Percentiles rank a stretch among this genome's conserved stretches.
phyloP scores from a whole-genome alignment of 257 asterid species.

The Scutellaria galericulata region DNA sequence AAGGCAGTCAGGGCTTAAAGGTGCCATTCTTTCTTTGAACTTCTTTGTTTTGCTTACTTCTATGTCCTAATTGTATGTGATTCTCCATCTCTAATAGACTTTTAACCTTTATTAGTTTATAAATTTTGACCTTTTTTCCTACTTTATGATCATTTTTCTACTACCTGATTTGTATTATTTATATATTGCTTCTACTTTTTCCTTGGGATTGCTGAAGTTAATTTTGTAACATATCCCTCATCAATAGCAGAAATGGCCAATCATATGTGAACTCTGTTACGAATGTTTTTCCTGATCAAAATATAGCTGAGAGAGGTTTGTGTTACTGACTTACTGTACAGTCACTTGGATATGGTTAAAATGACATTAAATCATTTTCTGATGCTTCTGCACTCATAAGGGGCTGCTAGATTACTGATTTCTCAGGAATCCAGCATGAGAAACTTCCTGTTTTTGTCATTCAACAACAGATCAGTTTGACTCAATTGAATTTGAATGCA shows the following conservation, averaged over 20 bases:
- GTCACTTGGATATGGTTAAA: constrained; percentile 1
- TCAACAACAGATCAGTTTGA: constrained; percentile 12
- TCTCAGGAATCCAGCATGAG: background rate
- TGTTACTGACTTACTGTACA: background rate
- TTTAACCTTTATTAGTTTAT: background rate
- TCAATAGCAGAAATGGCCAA: background rate
- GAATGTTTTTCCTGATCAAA: constrained; percentile 11
- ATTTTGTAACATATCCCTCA: constrained; percentile 4
- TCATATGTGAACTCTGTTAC: background rate
- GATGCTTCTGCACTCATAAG: background rate
- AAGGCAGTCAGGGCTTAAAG: constrained; percentile 98
- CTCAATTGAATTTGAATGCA: constrained; percentile 12
- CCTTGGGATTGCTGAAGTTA: constrained; percentile 5
- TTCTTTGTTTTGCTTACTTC: constrained; percentile 26
- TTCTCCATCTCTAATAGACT: constrained; percentile 13
- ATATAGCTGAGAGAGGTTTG: constrained; percentile 25
- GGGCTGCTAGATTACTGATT: constrained; percentile 28
- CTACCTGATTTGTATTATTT: background rate
- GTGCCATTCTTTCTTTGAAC: constrained; percentile 46
- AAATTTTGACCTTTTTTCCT: background rate
- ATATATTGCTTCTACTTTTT: constrained; percentile 22
- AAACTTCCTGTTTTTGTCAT: constrained; percentile 9
- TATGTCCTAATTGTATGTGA: background rate
- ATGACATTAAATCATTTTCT: constrained; percentile 17
- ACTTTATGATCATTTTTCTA: constrained; percentile 19